Evolutionary conservation across 129 eudicot genomes (phyloP), one percentile per base, ranked within the genome.

Genomic region (Pulicaria dysenterica): DNA sequence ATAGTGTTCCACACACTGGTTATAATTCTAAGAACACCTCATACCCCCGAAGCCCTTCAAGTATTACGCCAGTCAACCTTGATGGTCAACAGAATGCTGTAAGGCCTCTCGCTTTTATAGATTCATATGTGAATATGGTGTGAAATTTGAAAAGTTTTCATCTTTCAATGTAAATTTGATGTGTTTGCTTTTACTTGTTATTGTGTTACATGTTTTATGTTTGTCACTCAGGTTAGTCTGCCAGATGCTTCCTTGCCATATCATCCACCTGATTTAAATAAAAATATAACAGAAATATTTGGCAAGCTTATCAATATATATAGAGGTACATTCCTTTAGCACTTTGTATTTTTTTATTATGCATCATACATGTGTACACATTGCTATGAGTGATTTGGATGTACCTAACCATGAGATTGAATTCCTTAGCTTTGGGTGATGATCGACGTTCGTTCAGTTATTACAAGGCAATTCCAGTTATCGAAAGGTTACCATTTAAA

Each of bases 371-470:
- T 11, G 64, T 70, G 37, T 55, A 57, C 70, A 14, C 5, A 9
- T 54, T 85, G n/a, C 17, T 43, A 45, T 40, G 76, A 68, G 42
- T 46, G 64, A 60, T 17, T 74, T 65, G 56, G 67, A 37, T n/a
- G 46, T 60, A 54, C 31, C 51, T 41, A 67, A 14, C 50, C 42
- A 59, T 76, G 63, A 42, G 64, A 79, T 34, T 51, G 34, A 34
- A 44, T 73, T 73, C 40, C 45, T 16, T 73, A 93, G 98, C 98
- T 47, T 77, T 93, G 83, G 98, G 96, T 63, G 98, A 93, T 58
- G 96, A 93, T 46, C 82, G 96, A 71, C 79, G 98, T 72, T 93
- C 98, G 69, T 93, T 89, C 78, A 93, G 98, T 80, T 93, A 93
- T 84, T 74, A 93, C 81, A 93, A 90, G 83, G 95, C 96, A 66